Conservation (phyloP, 208 protist genomes). For the Leishmania major region DNA sequence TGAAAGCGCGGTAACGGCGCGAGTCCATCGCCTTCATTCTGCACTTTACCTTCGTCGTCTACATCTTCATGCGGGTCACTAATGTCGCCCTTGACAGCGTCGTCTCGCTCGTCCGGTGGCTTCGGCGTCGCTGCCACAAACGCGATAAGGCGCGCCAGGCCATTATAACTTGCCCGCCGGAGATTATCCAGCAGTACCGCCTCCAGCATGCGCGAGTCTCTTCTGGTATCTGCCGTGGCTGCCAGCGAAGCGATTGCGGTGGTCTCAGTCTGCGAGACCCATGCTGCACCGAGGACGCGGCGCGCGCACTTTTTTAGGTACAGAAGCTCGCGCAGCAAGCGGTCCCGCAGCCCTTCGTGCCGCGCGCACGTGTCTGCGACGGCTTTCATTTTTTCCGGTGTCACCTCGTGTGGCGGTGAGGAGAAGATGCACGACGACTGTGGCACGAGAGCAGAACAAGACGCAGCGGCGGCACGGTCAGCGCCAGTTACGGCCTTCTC, state of each 20-base stretch:
- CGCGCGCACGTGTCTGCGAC: conserved; percentile 19
- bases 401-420: conserved; percentile 17
- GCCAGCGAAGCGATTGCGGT: conserved; percentile 1
- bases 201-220: background rate
- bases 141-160: conserved; percentile 9
- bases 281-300: conserved; percentile 22
- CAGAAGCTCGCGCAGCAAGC: conserved; percentile 41
- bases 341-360: conserved; percentile 27
- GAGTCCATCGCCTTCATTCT: background rate
- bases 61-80: background rate
- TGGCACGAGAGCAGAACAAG: background rate
- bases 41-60: background rate
- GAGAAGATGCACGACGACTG: background rate
- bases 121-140: background rate
- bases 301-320: conserved; percentile 46
- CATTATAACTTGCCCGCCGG: conserved; percentile 16
- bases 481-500: background rate
- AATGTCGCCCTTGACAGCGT: background rate
- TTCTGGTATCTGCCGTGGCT: background rate
- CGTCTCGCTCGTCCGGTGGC: no score
- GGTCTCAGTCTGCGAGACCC: conserved; percentile 23
- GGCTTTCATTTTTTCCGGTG: conserved; percentile 15
- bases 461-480: background rate
- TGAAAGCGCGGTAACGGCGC: background rate
- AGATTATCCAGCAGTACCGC: conserved; percentile 12